Percentiles rank a stretch among this genome's conserved stretches.
These are phyloP conservation scores for Neolentinus lepideus DNA, from an alignment of 1,284 basidiomycete species.

Conservation along the genomic window DNA sequence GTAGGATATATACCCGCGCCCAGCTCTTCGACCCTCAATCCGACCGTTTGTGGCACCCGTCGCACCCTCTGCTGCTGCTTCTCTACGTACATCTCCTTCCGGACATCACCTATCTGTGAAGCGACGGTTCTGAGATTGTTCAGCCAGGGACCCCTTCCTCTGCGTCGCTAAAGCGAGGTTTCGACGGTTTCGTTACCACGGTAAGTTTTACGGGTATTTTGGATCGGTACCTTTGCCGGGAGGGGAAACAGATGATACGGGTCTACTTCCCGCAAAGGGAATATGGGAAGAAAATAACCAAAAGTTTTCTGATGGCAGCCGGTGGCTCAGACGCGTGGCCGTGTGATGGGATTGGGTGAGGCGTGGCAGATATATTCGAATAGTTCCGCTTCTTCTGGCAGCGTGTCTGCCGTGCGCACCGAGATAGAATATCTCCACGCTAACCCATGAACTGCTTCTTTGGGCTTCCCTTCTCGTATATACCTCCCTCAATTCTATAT, in stretches of 20 bases:
- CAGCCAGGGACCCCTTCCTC: not conserved
- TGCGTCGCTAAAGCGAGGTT: no score
- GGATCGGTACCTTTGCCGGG: not conserved
- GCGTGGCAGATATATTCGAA: not conserved
- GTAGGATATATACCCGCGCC: not conserved
- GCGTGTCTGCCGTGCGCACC: not conserved
- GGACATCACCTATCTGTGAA: not conserved
- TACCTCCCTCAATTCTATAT: not conserved
- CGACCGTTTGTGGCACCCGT: not conserved
- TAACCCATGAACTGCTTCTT: not conserved
- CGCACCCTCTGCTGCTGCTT: not conserved
- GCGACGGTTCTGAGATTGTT: not conserved
- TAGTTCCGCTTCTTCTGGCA: not conserved
- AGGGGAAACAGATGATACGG: not conserved
- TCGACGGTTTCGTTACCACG: not conserved
- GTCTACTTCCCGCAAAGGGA: not conserved
- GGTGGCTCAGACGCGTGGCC: not conserved
- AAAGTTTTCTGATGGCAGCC: conserved; percentile 1
- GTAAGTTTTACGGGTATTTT: not conserved
- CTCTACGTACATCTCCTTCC: not conserved
- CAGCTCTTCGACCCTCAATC: not conserved
- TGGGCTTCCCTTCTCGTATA: not conserved
- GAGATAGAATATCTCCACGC: not conserved
- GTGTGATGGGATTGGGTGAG: not conserved
- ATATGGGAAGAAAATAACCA: not conserved